phyloP scores from a whole-genome alignment of 1,139 yeast genomes.

The Nadsonia starkeyi-henricii region DNA sequence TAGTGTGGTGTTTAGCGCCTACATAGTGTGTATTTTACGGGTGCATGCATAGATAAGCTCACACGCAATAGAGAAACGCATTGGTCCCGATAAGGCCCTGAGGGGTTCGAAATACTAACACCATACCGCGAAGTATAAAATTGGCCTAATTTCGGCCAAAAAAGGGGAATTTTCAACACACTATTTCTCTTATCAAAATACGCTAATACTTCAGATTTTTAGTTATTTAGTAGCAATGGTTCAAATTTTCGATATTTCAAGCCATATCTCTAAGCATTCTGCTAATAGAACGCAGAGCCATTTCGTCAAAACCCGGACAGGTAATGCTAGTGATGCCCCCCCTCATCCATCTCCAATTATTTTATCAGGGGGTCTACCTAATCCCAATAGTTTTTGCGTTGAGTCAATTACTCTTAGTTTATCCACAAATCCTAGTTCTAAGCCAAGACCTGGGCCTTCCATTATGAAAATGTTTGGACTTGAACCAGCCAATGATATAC shows the following conservation, averaged over 20 bases:
- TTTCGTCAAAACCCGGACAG: background rate
- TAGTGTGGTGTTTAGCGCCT: too few species aligned
- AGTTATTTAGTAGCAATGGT: too few species aligned
- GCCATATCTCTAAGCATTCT: background rate
- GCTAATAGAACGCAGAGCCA: background rate
- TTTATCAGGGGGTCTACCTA: slow-evolving; percentile 16
- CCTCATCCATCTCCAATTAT: slow-evolving; percentile 8
- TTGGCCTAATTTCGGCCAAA: too few species aligned
- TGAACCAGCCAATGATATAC: background rate
- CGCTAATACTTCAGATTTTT: too few species aligned
- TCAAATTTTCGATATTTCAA: background rate
- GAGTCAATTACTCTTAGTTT: slow-evolving; percentile 9
- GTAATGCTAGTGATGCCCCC: background rate
- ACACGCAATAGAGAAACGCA: too few species aligned
- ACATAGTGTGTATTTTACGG: too few species aligned
- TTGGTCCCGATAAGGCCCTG: too few species aligned
- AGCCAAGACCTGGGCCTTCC: slow-evolving; percentile 3
- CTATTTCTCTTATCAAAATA: too few species aligned
- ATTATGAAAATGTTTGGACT: background rate
- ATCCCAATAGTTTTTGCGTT: slow-evolving; percentile 14
- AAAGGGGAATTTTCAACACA: too few species aligned
- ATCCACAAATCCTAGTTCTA: slow-evolving; percentile 1
- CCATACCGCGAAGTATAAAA: too few species aligned
- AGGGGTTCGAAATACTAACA: too few species aligned
- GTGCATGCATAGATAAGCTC: too few species aligned